Conservation (phyloP, 139 green algal genomes). For the Mychonastes homosphaera region DNA sequence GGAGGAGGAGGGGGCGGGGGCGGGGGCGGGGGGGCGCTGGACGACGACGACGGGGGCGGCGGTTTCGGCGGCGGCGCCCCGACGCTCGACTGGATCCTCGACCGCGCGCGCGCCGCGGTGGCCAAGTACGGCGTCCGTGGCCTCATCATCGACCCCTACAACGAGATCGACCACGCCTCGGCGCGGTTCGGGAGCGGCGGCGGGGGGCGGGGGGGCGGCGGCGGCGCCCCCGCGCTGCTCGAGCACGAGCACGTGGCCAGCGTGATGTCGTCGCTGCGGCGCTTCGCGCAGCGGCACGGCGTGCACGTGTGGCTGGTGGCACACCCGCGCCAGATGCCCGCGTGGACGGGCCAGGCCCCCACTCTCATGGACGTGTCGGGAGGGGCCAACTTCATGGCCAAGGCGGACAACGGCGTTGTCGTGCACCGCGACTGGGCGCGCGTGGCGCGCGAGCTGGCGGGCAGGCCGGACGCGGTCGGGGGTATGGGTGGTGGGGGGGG, state of each 20-base stretch:
- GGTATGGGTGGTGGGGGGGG: too few species aligned
- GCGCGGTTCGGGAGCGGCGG: too few species aligned
- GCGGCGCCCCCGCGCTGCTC: constrained; percentile 33
- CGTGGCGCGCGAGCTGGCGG: too few species aligned
- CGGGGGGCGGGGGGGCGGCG: too few species aligned
- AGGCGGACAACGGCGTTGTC: constrained; percentile 92
- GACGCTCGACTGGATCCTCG: constrained; percentile 86
- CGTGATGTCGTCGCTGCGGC: constrained; percentile 80
- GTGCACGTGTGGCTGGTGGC: constrained; percentile 97
- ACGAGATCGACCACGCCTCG: constrained; percentile 85
- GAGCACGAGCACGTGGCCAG: constrained; percentile 93
- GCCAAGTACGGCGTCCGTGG: constrained; percentile 81
- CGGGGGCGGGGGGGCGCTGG: background rate
- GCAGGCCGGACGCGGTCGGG: too few species aligned
- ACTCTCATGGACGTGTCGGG: constrained; percentile 63
- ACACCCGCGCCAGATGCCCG: constrained; percentile 74
- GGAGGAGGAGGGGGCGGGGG: constrained; percentile 37
- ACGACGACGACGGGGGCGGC: background rate
- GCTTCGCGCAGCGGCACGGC: constrained; percentile 66
- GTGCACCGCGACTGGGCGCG: constrained; percentile 62
- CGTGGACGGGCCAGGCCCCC: constrained; percentile 72
- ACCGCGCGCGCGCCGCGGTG: constrained; percentile 63
- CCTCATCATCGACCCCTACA: constrained; percentile 97
- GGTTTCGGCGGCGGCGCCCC: constrained; percentile 25
- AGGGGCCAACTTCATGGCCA: constrained; percentile 93